Evolutionary conservation across 257 asterid genomes (phyloP), one percentile per base, ranked within the genome.

Genomic region (Linderniella brevidens): DNA sequence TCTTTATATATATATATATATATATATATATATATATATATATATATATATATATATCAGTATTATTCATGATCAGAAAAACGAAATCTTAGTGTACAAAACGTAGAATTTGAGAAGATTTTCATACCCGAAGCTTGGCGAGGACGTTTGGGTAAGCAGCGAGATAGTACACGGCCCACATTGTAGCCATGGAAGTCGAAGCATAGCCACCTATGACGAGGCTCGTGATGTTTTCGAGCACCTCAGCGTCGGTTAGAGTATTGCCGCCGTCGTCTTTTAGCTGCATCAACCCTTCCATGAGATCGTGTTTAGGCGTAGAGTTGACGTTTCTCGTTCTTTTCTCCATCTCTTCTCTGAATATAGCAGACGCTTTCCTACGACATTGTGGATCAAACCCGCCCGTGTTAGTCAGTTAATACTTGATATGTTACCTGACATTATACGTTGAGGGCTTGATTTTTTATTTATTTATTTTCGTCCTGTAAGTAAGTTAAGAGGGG

Each of bases 261-360:
- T 60, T 63, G 11, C 67, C 74, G 18, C 57, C 66, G 5, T 72
- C 80, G 35, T 59, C 76, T 48, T 51, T 61, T 41, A 67, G 36
- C 15, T 55, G 50, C 72, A 71, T 67, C 48, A 71, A 49, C 20
- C 64, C 65, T 38, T 65, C 80, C 80, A 72, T 46, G 11, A 72
- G 45, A 53, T 72, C 80, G 14, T 43, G 20, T 36, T 53, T 59
- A 10, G 41, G 43, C 35, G 63, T 42, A 15, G 10, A 45, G 8
- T 18, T 62, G 20, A 19, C 10, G 8, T 53, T 53, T 25, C 32
- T 25, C 59, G 57, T 73, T 53, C 77, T 59, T 48, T 46, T 68
- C 14, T 79, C 72, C 54, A 78, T 42, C 67, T 74, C 90, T 43
- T 66, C 65, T 48, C 55, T 57, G 11, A 75, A 66, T 46, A 68